Conservation (phyloP, 2,329 filamentous ascomycete species). For the Pseudophaeomoniella oleicola region DNA sequence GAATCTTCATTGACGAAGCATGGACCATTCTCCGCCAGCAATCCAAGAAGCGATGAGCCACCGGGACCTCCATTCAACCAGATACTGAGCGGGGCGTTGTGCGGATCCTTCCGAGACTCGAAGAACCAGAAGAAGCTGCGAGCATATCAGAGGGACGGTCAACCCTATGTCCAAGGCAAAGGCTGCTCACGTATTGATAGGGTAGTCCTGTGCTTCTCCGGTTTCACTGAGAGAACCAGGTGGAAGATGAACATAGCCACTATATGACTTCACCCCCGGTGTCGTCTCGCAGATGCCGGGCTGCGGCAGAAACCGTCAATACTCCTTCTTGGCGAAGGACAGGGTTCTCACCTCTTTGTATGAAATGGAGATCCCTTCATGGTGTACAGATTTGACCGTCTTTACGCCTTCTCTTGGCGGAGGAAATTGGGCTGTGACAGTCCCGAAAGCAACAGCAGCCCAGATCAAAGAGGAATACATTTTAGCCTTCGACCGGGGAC, state of each 20-base stretch:
- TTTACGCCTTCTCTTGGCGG: slow-evolving; percentile 1
- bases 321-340: background rate
- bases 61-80: slow-evolving; percentile 36
- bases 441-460: no score
- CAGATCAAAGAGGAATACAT: no score
- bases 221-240: slow-evolving; percentile 23
- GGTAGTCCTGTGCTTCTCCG: slow-evolving; percentile 33
- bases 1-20: slow-evolving; percentile 26
- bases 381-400: background rate
- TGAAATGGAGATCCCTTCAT: slow-evolving; percentile 20
- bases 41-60: slow-evolving; percentile 10
- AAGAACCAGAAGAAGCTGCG: slow-evolving; percentile 29
- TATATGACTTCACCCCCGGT: slow-evolving; percentile 40
- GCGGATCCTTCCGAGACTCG: slow-evolving; percentile 29
- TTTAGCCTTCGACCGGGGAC: no score
- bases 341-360: slow-evolving; percentile 26
- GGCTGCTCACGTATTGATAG: slow-evolving; percentile 37
- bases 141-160: background rate
- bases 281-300: slow-evolving; percentile 42
- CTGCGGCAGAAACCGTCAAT: slow-evolving; percentile 13
- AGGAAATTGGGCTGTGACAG: slow-evolving; percentile 1
- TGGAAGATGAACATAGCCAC: slow-evolving; percentile 44
- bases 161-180: background rate
- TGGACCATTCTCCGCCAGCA: slow-evolving; percentile 29
- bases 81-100: slow-evolving; percentile 26